Evolutionary conservation across 768 basidiomycete species (phyloP), one percentile per base, ranked within the genome.

Genomic region (Kwoniella newhampshirensis): DNA sequence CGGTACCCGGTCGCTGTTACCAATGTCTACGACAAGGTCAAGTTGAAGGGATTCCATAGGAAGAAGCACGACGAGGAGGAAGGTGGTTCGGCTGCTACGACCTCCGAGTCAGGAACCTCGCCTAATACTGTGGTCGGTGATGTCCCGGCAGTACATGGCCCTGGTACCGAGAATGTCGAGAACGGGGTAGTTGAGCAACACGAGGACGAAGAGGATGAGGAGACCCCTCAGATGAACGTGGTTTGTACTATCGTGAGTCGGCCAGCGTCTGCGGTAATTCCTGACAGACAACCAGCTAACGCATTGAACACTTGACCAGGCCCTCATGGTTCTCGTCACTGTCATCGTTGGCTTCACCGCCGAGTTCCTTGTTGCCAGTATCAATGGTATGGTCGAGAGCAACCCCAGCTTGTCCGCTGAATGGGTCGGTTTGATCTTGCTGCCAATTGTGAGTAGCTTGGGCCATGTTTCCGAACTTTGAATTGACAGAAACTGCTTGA

Each of bases 371-470:
- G 89, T 97, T 3, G 84, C 82, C 66, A 89, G 89, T 3, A 93
- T 96, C 63, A 78, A 82, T 59, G 89, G 89, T 12, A 70, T 97
- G 35, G 87, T 88, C 0, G 67, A 64, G 0, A 67, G 67, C 0
- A 84, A 85, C 21, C 74, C 74, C 2, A 15, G 23, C 6, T 86
- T 98, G 52, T 83, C 79, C 57, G 82, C 84, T 59, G 88, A 88
- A 73, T 98, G 91, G 70, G 86, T 96, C 59, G 92, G 89, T 12
- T 76, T 96, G 32, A 90, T 98, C 64, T 79, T 98, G 13, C 81
- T 98, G 7, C 94, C 94, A 5, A 91, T 96, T 35, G 91, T 92
- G 25, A 61, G 72, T 66, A 0, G 15, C 11, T 4, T 21, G 12
- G 7, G 7, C 11, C 20, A 37, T 20, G n/a, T n/a, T 8, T 26